phyloP scores from a whole-genome alignment of 805 yeast genomes.

The Clavispora asparagi region DNA sequence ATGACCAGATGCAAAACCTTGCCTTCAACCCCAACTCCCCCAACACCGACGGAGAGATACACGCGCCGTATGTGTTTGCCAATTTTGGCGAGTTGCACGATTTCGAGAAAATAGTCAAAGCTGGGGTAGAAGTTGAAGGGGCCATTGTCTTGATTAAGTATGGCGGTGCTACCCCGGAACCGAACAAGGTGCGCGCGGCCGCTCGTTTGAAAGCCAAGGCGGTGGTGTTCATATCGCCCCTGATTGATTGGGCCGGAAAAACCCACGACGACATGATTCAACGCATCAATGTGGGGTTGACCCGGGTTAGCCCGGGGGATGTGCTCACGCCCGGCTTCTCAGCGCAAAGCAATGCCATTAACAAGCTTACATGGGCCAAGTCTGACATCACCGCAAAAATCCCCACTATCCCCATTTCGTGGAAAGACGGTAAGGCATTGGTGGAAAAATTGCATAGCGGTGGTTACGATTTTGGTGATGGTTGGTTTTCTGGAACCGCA shows the following conservation, averaged over 20 bases:
- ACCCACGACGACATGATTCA: slow-evolving; percentile 41
- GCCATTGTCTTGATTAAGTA: slow-evolving; percentile 58
- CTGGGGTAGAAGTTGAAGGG: slow-evolving; percentile 37
- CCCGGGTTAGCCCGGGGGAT: slow-evolving; percentile 69
- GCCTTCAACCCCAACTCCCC: slow-evolving; percentile 69
- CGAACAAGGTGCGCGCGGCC: slow-evolving; percentile 44
- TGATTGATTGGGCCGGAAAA: slow-evolving; percentile 15
- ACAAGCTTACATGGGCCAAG: slow-evolving; percentile 38
- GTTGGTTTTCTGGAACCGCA: slow-evolving; percentile 22
- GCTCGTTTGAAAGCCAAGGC: slow-evolving; percentile 55
- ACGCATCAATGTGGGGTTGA: slow-evolving; percentile 52
- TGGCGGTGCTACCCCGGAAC: slow-evolving; percentile 39
- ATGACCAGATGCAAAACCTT: slow-evolving; percentile 28
- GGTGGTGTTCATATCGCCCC: slow-evolving; percentile 53
- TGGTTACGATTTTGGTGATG: slow-evolving; percentile 26
- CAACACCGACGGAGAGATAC: slow-evolving; percentile 46
- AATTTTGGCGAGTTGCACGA: slow-evolving; percentile 63
- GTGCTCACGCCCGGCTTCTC: slow-evolving; percentile 76
- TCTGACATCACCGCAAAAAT: slow-evolving; percentile 59
- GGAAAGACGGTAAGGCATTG: slow-evolving; percentile 52
- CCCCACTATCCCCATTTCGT: slow-evolving; percentile 74
- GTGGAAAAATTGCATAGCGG: slow-evolving; percentile 25
- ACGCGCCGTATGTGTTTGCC: slow-evolving; percentile 54
- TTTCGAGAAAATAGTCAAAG: slow-evolving; percentile 34
- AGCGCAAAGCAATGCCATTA: slow-evolving; percentile 33